A percentile compares a stretch with the other conserved stretches of the same genome.
These are phyloP conservation scores for Saposhnikovia divaricata DNA, from an alignment of 129 eudicot genomes.

Conservation along the genomic window DNA sequence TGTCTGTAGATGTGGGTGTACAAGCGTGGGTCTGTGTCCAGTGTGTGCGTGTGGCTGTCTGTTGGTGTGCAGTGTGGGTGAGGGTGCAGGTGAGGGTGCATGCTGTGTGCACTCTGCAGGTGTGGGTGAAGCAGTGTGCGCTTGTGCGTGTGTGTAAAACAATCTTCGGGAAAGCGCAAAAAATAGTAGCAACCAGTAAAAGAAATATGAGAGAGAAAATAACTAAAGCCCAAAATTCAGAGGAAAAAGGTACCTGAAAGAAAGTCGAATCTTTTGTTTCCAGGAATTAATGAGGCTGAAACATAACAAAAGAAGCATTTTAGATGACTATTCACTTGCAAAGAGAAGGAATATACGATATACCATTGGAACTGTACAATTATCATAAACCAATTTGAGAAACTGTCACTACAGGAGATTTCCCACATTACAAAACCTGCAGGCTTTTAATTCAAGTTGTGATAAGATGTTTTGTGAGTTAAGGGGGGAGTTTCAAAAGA, in stretches of 20 bases:
- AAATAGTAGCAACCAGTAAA: neutral
- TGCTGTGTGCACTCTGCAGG: no score
- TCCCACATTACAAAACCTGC: neutral
- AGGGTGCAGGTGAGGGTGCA: no score
- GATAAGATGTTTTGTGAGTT: neutral
- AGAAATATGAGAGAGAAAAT: neutral
- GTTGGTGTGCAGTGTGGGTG: no score
- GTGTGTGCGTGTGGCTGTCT: no score
- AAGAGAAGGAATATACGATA: neutral
- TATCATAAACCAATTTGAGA: neutral
- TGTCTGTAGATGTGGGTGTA: neutral
- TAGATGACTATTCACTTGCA: neutral
- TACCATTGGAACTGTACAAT: neutral
- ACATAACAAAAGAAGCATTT: conserved; percentile 7
- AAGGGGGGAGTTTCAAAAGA: no score
- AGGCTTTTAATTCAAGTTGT: neutral
- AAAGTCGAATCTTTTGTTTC: conserved; percentile 52
- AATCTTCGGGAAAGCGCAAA: neutral
- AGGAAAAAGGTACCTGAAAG: conserved; percentile 50
- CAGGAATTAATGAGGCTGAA: conserved; percentile 63
- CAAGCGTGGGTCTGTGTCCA: no score
- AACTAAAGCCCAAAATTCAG: neutral
- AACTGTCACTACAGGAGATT: neutral
- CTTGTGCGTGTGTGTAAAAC: neutral
- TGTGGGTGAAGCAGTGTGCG: no score